These are phyloP conservation scores for Dactylorhiza incarnata DNA, from an alignment of 106 monocot genomes.

Conservation along the genomic window DNA sequence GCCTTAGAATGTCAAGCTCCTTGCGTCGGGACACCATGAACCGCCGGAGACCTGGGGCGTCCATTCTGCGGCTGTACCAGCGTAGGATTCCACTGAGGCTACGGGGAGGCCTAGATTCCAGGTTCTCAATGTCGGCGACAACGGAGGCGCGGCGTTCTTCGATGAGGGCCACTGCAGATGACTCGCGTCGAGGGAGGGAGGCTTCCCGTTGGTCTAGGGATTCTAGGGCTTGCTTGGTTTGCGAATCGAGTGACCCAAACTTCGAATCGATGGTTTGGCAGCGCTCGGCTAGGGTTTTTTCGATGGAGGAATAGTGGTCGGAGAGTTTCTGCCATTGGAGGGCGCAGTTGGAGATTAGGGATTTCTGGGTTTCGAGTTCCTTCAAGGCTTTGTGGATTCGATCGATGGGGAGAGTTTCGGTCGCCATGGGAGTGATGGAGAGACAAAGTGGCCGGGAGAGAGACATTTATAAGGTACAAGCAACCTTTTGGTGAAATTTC, in stretches of 20 bases:
- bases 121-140: constrained; percentile 19
- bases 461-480: too few relatives aligned
- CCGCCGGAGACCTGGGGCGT: constrained; percentile 39
- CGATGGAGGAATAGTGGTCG: constrained; percentile 39
- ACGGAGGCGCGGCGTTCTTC: constrained; percentile 10
- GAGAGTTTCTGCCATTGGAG: constrained; percentile 17
- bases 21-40: constrained; percentile 19
- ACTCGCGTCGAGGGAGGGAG: constrained; percentile 25
- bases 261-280: constrained; percentile 29
- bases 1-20: constrained; percentile 20
- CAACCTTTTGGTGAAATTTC: too few relatives aligned
- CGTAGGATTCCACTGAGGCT: constrained; percentile 21
- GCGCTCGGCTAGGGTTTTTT: constrained; percentile 28
- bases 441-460: too few relatives aligned
- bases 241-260: constrained; percentile 16
- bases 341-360: constrained; percentile 28
- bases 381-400: constrained; percentile 21
- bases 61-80: constrained; percentile 41
- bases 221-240: constrained; percentile 19
- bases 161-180: constrained; percentile 17
- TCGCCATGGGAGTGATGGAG: background rate
- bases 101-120: background rate
- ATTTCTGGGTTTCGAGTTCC: constrained; percentile 30
- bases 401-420: constrained; percentile 12
- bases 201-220: constrained; percentile 27